Evolutionary conservation across 2,329 filamentous ascomycete genomes (phyloP).

Genomic region (Neonectria ditissima): DNA sequence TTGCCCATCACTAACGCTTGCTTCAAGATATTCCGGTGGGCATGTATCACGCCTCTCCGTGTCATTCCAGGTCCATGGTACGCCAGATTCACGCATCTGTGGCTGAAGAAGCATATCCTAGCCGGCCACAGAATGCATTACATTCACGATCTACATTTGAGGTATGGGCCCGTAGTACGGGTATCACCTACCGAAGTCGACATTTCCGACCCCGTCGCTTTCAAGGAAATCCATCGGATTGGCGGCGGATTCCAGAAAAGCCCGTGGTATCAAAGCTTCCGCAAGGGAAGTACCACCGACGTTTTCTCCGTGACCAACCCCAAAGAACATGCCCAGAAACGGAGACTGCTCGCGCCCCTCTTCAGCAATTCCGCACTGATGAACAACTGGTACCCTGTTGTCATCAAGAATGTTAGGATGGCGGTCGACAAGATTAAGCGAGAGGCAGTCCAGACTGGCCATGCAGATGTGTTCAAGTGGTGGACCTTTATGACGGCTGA

Average conservation of each 20-base stretch:
- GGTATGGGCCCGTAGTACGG: slow-evolving; percentile 20
- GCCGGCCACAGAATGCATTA: slow-evolving; percentile 7
- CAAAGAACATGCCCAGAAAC: slow-evolving; percentile 10
- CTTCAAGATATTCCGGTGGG: background rate
- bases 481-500: slow-evolving; percentile 64
- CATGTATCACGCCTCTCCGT: background rate
- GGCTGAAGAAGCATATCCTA: background rate
- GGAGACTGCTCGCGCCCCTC: background rate
- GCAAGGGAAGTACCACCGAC: background rate
- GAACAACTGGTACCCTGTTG: slow-evolving; percentile 1
- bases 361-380: slow-evolving; percentile 12
- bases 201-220: slow-evolving; percentile 6
- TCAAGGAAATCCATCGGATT: slow-evolving; percentile 23
- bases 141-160: slow-evolving; percentile 9
- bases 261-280: slow-evolving; percentile 2
- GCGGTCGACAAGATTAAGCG: slow-evolving; percentile 30
- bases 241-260: slow-evolving; percentile 14
- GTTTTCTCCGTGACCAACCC: slow-evolving; percentile 13
- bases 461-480: slow-evolving; percentile 63
- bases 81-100: slow-evolving; percentile 12
- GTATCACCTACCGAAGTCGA: slow-evolving; percentile 7
- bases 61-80: slow-evolving; percentile 28
- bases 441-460: slow-evolving; percentile 51
- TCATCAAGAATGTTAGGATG: background rate
- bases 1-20: background rate